Base-by-base conservation (phyloP, 2,329 filamentous ascomycete species). In the Teratosphaeria nubilosa region DNA sequence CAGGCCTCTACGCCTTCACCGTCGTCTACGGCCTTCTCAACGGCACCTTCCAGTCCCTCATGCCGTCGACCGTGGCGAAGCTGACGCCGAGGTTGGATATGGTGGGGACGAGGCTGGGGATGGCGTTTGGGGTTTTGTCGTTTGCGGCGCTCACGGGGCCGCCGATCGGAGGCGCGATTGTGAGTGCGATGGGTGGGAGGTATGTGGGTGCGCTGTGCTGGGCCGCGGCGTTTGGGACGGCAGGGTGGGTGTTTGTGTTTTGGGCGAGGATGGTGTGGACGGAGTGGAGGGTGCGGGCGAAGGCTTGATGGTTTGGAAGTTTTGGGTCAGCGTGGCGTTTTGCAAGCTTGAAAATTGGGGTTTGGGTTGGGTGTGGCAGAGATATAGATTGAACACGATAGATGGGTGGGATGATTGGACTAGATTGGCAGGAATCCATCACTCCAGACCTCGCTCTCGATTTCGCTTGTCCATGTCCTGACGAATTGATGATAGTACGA, bases 1-100 rank as follows among this genome's bases (percentile, higher is more conserved):
- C 63, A 7, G 73, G 74, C 0, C 61, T 80, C 0, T 78, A 77
- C 60, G 70, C 64, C 0, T 81, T 76, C 63, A 73, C 75, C 0
- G 68, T 74, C 3, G 63, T 77, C 37, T 78, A 78, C 58, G 78
- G 77, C 0, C 67, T 79, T 48, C 70, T 74, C n/a, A 70, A 69
- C 1, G 76, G 73, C 0, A 73, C 73, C 0, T 75, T 77, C 27
- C 77, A 80, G 58, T 74, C 75, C 9, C 66, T 80, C 5, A 75
- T 79, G 50, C 76, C 75, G 0, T 71, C 73, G 0, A 72, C 73
- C 0, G 62, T 78, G 45, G 72, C 74, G 1, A 73, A 70, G 34
- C 64, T 80, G 58, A 78, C 77, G 0, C 74, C 71, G 30, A 75
- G 79, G 58, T 66, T 78, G 65, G 73, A 69, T 6, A 77, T 75